Conservation (phyloP, 164 flowering plant species). For the Nelumbo lutea region DNA sequence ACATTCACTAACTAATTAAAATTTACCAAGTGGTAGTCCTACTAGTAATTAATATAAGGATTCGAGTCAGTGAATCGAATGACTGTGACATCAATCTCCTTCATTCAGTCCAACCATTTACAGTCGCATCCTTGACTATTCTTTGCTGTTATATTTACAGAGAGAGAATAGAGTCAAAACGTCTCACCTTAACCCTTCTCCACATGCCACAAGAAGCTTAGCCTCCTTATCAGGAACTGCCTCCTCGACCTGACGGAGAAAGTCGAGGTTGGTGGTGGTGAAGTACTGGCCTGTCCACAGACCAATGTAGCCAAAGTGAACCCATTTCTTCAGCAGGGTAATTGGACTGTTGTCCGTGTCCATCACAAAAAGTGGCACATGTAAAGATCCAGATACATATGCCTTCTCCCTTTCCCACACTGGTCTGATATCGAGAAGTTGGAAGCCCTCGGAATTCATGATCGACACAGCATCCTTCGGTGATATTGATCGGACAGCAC, state of each 20-base stretch:
- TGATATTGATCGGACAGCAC: conserved; percentile 40
- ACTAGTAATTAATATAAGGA: background rate
- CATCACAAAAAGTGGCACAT: conserved; percentile 73
- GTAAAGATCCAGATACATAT: conserved; percentile 64
- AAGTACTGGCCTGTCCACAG: conserved; percentile 85
- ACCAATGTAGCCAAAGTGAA: conserved; percentile 92
- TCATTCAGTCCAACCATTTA: no score
- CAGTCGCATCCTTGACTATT: no score
- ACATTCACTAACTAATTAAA: background rate
- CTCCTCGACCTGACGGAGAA: conserved; percentile 43
- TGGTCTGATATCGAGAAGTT: conserved; percentile 75
- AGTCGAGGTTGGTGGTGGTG: conserved; percentile 58
- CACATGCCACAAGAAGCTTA: conserved; percentile 79
- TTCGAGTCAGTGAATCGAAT: background rate
- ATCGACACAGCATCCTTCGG: conserved; percentile 52
- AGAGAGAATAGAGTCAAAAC: background rate
- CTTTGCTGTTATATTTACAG: background rate
- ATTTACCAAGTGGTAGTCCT: no score
- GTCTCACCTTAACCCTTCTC: conserved; percentile 81
- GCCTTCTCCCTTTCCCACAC: conserved; percentile 89
- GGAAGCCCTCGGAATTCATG: conserved; percentile 44
- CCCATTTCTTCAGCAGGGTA: conserved; percentile 86
- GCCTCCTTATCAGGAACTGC: conserved; percentile 62
- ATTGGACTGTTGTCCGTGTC: conserved; percentile 62
- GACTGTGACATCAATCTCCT: no score